Percentiles rank a stretch among this genome's conserved stretches.
Conservation (phyloP, 2,329 filamentous ascomycete genomes). For the Achaetomium macrosporum region DNA sequence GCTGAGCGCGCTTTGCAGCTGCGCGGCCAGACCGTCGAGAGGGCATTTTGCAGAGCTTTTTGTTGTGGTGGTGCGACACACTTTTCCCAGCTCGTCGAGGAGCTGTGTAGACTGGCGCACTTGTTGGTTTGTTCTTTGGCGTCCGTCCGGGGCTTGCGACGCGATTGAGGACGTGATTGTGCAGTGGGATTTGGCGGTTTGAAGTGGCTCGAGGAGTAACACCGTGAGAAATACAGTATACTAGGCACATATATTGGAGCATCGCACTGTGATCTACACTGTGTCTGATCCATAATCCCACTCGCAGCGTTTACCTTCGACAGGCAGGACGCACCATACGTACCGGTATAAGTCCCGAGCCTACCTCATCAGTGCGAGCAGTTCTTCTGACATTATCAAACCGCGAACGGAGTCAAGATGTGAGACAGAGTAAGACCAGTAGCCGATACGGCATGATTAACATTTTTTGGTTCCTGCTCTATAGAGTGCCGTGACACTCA, state of each 20-base stretch:
- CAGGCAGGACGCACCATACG: too few relatives aligned
- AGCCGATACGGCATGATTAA: too few relatives aligned
- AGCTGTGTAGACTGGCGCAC: background rate
- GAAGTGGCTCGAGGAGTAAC: background rate
- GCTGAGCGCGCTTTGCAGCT: conserved; percentile 39
- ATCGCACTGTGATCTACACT: too few relatives aligned
- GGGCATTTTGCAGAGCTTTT: conserved; percentile 10
- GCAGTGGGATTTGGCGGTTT: conserved; percentile 12
- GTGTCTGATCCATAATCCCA: too few relatives aligned
- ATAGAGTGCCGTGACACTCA: too few relatives aligned
- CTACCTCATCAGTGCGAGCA: too few relatives aligned
- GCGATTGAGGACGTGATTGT: conserved; percentile 7
- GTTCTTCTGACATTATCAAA: too few relatives aligned
- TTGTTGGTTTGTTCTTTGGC: background rate
- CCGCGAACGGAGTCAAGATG: too few relatives aligned
- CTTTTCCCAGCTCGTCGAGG: background rate
- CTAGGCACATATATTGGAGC: background rate
- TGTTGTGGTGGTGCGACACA: background rate
- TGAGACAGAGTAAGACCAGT: too few relatives aligned
- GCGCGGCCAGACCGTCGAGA: conserved; percentile 36
- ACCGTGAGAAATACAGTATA: background rate
- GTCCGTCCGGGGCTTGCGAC: conserved; percentile 1
- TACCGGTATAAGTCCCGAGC: too few relatives aligned
- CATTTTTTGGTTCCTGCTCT: too few relatives aligned
- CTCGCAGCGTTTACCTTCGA: too few relatives aligned